Conservation (phyloP, 306 rosid genomes). For the Abrus pulchellus region DNA sequence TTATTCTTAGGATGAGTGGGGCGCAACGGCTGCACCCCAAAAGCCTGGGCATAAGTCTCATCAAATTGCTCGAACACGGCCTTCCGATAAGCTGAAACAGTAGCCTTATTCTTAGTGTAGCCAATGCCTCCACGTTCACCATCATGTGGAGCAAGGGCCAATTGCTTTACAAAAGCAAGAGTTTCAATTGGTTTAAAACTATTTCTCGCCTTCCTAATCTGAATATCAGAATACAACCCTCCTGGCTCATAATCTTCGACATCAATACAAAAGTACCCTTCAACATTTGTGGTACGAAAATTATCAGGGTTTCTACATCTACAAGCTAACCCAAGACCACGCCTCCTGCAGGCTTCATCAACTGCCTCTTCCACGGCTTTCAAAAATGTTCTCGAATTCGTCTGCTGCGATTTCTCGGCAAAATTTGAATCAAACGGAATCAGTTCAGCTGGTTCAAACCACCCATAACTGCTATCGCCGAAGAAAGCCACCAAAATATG, state of each 20-base stretch:
- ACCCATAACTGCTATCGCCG: constrained; percentile 96
- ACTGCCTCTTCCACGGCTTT: constrained; percentile 97
- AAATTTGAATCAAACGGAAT: constrained; percentile 77
- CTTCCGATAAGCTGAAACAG: constrained; percentile 65
- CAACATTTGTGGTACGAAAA: constrained; percentile 60
- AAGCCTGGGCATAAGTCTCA: constrained; percentile 97
- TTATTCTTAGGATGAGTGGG: constrained; percentile 54
- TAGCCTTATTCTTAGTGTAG: constrained; percentile 72
- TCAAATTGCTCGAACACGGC: constrained; percentile 88
- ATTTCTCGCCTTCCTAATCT: constrained; percentile 73
- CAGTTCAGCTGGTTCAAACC: constrained; percentile 94
- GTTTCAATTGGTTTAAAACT: constrained; percentile 67
- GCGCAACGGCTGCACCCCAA: constrained; percentile 70
- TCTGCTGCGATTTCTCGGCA: constrained; percentile 83
- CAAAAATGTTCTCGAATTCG: constrained; percentile 63
- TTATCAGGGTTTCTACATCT: constrained; percentile 74
- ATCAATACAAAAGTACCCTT: constrained; percentile 79
- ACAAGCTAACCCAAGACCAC: constrained; percentile 77
- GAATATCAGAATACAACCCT: constrained; percentile 67
- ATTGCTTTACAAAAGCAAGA: constrained; percentile 72
- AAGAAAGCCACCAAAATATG: constrained; percentile 90
- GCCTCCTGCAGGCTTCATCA: constrained; percentile 81
- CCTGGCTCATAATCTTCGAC: constrained; percentile 87
- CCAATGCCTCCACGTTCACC: constrained; percentile 62
- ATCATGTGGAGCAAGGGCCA: constrained; percentile 69